phyloP scores from a whole-genome alignment of 2,329 filamentous ascomycete genomes.

The Anthostomella pinea region DNA sequence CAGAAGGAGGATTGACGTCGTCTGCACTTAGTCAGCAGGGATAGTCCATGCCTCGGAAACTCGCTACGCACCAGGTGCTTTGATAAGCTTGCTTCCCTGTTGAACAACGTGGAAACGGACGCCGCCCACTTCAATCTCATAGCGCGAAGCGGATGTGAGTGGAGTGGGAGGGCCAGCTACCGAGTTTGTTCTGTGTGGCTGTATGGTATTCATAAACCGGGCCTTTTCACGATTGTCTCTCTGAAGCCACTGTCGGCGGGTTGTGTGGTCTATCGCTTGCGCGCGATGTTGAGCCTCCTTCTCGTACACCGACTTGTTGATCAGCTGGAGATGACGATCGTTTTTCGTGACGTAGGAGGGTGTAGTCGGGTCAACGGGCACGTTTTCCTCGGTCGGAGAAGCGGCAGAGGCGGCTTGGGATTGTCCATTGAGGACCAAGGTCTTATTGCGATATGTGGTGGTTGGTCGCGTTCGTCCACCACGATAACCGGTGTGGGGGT shows the following conservation, averaged over 20 bases:
- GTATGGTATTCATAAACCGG: conserved; percentile 50
- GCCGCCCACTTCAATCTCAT: conserved; percentile 68
- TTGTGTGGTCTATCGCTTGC: conserved; percentile 70
- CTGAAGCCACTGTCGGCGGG: conserved; percentile 53
- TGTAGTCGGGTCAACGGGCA: conserved; percentile 35
- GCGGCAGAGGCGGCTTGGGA: conserved; percentile 20
- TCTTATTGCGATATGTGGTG: conserved; percentile 31
- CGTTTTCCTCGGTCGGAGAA: conserved; percentile 25
- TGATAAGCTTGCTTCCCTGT: conserved; percentile 79
- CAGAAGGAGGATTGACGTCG: conserved; percentile 58
- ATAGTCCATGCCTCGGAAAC: conserved; percentile 8
- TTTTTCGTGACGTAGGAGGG: conserved; percentile 67
- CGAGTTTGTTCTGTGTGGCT: conserved; percentile 31
- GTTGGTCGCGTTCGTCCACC: conserved; percentile 24
- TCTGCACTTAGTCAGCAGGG: conserved; percentile 37
- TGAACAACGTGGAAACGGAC: conserved; percentile 71
- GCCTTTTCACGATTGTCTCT: conserved; percentile 56
- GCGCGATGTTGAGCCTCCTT: conserved; percentile 66
- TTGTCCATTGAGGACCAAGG: conserved; percentile 32
- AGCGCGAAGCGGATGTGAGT: conserved; percentile 36
- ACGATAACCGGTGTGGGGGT: conserved; percentile 25
- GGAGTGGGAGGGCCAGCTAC: conserved; percentile 27
- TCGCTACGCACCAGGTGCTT: conserved; percentile 61
- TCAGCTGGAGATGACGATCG: conserved; percentile 77
- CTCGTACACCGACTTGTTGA: conserved; percentile 76